A percentile compares a stretch with the other conserved stretches of the same genome.
Evolutionary conservation across 495 filamentous ascomycete species (phyloP).

Genomic region (Neurospora hispaniola): DNA sequence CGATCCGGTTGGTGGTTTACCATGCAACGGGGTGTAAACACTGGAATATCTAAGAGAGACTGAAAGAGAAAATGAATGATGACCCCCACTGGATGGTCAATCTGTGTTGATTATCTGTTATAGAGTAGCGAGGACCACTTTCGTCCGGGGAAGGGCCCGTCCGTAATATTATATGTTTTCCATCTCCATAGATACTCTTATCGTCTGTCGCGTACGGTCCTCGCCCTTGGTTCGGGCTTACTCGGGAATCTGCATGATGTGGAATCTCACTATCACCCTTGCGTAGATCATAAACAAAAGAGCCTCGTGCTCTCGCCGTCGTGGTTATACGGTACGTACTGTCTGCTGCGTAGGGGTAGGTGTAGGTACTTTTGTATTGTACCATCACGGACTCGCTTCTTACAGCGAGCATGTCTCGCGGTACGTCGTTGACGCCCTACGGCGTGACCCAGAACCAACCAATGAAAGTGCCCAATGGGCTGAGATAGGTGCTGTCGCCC

Average conservation of each 20-base stretch:
- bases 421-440: slow-evolving; percentile 1
- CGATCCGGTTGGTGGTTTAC: background rate
- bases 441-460: background rate
- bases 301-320: background rate
- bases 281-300: slow-evolving; percentile 4
- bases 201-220: background rate
- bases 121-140: background rate
- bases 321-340: background rate
- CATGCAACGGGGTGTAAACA: background rate
- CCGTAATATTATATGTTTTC: background rate
- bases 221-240: slow-evolving; percentile 4
- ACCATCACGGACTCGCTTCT: background rate
- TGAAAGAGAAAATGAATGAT: background rate
- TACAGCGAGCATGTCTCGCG: background rate
- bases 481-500: background rate
- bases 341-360: background rate
- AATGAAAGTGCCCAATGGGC: background rate
- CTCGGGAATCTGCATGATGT: slow-evolving; percentile 4
- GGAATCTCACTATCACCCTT: background rate
- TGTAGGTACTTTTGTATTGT: background rate
- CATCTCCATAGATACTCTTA: background rate
- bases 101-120: background rate
- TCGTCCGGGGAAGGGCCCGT: background rate
- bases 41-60: background rate
- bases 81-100: background rate